phyloP scores from a whole-genome alignment of 225 moss, liverwort and hornwort species.

The Polytrichum formosum region DNA sequence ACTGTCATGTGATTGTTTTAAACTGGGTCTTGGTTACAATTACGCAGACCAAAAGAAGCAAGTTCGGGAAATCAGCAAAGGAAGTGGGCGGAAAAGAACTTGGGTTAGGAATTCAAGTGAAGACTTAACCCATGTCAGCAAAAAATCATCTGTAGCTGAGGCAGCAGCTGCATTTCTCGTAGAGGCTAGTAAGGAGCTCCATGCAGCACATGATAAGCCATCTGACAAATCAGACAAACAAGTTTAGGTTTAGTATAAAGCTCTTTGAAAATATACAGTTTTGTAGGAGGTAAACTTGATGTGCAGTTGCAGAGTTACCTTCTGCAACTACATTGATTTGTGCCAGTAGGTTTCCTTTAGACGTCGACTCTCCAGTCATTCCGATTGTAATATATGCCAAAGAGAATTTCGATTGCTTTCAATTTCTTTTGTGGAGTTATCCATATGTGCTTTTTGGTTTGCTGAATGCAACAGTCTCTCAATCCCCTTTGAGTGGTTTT shows the following conservation, averaged over 20 bases:
- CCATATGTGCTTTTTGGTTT: too few species aligned
- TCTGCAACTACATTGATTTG: too few species aligned
- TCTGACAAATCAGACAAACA: conserved; percentile 11
- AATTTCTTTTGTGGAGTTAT: too few species aligned
- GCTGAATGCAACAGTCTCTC: too few species aligned
- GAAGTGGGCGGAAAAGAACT: conserved; percentile 39
- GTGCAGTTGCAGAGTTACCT: background rate
- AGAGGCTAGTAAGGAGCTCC: conserved; percentile 62
- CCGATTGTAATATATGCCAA: too few species aligned
- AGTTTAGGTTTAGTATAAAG: too few species aligned
- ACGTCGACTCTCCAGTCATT: too few species aligned
- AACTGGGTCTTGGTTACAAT: background rate
- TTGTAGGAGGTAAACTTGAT: background rate
- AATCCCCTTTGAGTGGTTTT: too few species aligned
- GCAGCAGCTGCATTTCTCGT: conserved; percentile 74
- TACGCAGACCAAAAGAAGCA: conserved; percentile 46
- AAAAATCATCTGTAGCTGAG: conserved; percentile 41
- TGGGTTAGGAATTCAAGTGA: conserved; percentile 39
- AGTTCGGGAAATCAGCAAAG: conserved; percentile 46
- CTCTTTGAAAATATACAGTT: background rate
- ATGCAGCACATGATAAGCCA: conserved; percentile 16
- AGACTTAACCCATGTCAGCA: conserved; percentile 15
- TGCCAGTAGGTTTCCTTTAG: too few species aligned
- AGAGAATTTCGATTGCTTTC: too few species aligned
- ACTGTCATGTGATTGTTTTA: background rate